phyloP scores from a whole-genome alignment of 2,329 filamentous ascomycete genomes.

The Xylaria hypoxylon region DNA sequence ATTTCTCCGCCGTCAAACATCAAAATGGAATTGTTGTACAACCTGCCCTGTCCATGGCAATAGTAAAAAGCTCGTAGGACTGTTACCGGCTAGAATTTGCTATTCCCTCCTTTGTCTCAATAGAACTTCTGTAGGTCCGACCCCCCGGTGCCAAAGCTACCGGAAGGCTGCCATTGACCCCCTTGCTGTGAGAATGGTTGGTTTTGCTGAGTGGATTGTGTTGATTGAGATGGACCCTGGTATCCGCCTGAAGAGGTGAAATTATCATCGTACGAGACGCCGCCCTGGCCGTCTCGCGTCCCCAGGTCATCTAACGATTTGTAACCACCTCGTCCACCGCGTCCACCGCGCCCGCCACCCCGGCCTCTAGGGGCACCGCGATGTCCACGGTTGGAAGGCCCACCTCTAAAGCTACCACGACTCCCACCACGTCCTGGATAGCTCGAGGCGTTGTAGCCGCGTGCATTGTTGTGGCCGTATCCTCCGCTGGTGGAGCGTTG shows the following conservation, averaged over 20 bases:
- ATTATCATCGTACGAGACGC: conserved; percentile 62
- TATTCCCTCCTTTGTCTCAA: conserved; percentile 37
- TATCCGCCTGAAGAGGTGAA: conserved; percentile 48
- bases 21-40: conserved; percentile 1
- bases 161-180: conserved; percentile 42
- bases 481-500: conserved; percentile 49
- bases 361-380: conserved; percentile 47
- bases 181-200: conserved; percentile 42
- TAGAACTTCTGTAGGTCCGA: conserved; percentile 58
- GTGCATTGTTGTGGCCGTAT: conserved; percentile 49
- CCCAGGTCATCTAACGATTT: conserved; percentile 76
- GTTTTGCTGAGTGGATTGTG: conserved; percentile 35
- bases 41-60: background rate
- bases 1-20: background rate
- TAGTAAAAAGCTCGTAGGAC: background rate
- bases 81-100: background rate
- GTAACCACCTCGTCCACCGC: conserved; percentile 65
- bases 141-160: conserved; percentile 36
- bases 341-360: conserved; percentile 53
- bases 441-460: conserved; percentile 57
- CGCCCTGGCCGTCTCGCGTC: conserved; percentile 59
- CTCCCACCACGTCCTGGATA: conserved; percentile 57
- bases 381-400: conserved; percentile 52
- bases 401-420: conserved; percentile 49
- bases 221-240: conserved; percentile 31